Percentiles rank a stretch among this genome's conserved stretches.
Evolutionary conservation across 345 rosid species (phyloP).

Genomic region (Gossypium bickii): DNA sequence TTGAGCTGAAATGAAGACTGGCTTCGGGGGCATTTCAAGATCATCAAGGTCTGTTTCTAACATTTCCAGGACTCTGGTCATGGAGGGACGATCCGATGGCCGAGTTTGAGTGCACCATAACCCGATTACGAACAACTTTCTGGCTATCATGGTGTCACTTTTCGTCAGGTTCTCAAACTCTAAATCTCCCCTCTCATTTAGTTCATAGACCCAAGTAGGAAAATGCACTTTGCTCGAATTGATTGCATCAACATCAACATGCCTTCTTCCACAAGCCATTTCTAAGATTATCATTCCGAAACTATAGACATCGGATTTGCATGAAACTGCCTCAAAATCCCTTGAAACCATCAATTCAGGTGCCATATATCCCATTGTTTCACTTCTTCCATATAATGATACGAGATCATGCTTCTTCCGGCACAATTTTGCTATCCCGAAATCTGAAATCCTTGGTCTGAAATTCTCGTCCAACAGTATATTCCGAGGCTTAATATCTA

Average conservation of each 20-base stretch:
- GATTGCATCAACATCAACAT: not conserved
- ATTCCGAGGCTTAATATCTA: slow-evolving; percentile 14
- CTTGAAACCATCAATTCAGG: slow-evolving; percentile 5
- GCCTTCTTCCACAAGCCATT: slow-evolving; percentile 10
- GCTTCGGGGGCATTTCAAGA: slow-evolving; percentile 31
- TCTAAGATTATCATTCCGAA: slow-evolving; percentile 11
- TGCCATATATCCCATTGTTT: slow-evolving; percentile 6
- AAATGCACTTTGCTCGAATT: not conserved
- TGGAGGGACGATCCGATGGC: slow-evolving; percentile 32
- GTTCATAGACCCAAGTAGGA: slow-evolving; percentile 18
- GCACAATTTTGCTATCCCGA: not conserved
- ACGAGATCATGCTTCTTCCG: not conserved
- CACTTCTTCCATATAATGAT: not conserved
- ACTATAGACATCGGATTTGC: slow-evolving; percentile 18
- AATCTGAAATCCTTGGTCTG: slow-evolving; percentile 4
- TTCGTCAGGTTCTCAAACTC: slow-evolving; percentile 10
- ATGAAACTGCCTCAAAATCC: not conserved
- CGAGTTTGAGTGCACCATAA: slow-evolving; percentile 36
- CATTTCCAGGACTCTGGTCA: slow-evolving; percentile 35
- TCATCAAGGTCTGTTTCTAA: slow-evolving; percentile 20
- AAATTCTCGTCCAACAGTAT: slow-evolving; percentile 8
- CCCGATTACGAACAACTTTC: slow-evolving; percentile 32
- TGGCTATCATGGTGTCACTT: slow-evolving; percentile 12
- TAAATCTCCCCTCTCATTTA: slow-evolving; percentile 10
- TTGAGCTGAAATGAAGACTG: slow-evolving; percentile 23